Conservation (phyloP, 768 basidiomycete genomes). For the Rhizopogon rudus region DNA sequence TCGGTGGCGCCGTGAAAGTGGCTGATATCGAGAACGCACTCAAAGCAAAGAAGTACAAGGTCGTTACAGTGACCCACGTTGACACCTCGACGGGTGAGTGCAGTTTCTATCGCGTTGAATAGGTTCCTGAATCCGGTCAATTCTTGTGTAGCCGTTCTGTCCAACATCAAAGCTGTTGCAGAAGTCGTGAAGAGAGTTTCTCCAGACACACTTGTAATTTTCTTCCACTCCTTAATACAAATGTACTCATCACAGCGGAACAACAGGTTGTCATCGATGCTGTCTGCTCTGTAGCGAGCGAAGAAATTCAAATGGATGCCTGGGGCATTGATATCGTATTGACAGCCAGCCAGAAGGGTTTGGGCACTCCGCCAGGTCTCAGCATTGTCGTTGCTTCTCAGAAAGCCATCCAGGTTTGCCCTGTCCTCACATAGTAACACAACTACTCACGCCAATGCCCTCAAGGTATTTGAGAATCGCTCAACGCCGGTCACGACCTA, state of each 20-base stretch:
- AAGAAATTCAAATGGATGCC: slow-evolving; percentile 90
- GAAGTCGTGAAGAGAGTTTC: slow-evolving; percentile 69
- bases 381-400: slow-evolving; percentile 81
- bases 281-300: slow-evolving; percentile 95
- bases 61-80: slow-evolving; percentile 92
- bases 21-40: slow-evolving; percentile 65
- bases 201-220: slow-evolving; percentile 73
- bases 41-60: slow-evolving; percentile 75
- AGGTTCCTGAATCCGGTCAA: not conserved
- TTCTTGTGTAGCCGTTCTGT: slow-evolving; percentile 63
- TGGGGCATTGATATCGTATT: slow-evolving; percentile 92
- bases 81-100: slow-evolving; percentile 79
- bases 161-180: slow-evolving; percentile 73
- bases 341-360: slow-evolving; percentile 86
- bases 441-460: not conserved
- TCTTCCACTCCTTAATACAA: not conserved
- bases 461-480: slow-evolving; percentile 56
- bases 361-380: slow-evolving; percentile 90
- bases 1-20: slow-evolving; percentile 70
- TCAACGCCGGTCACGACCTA: slow-evolving; percentile 67
- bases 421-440: not conserved
- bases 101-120: not conserved
- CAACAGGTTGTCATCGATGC: slow-evolving; percentile 77
- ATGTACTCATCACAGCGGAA: not conserved
- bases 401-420: slow-evolving; percentile 61